Evolutionary conservation across 352 stramenopile genomes (phyloP), one percentile per base, ranked within the genome.

Genomic region (Phytophthora sp.): DNA sequence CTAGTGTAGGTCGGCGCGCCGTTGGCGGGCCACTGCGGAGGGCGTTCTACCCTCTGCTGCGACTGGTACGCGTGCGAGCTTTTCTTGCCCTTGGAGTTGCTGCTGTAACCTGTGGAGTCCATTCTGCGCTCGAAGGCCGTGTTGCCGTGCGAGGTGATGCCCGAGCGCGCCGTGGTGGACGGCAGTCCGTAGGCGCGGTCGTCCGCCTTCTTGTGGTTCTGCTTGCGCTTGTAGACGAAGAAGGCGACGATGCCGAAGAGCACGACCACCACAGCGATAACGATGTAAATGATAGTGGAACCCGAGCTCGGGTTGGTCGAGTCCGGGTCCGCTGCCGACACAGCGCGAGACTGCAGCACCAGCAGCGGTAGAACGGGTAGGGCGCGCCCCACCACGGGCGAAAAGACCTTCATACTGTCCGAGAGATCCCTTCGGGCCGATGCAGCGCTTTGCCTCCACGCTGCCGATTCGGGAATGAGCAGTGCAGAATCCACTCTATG

Each of bases 211-310:
- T 72, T 68, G 54, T 49, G 67, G 51, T 72, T 70, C 51, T 76
- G 74, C 9, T 71, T 71, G 31, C 80, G 72, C 44, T 72, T 77
- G 66, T 74, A 89, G 26, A 85, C 69, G 58, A 88, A 88, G 24
- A 74, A 70, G 17, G 67, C 76, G 12, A 71, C 69, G 21, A 79
- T 65, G 18, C 84, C 46, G 39, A 87, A 76, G 18, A 91, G 76
- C 37, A 80, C 38, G 18, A 79, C 65, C 28, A 87, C 66, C 8
- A 88, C 67, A 21, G 71, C 76, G 20, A 88, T 66, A 34, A 85
- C 77, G 45, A 88, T 76, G 64, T 82, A 87, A 50, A 89, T 71
- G 63, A 88, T 67, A 28, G 63, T 79, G 5, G 75, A 79, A 18
- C 54, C 50, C 17, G 69, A 74, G 30, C 63, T 62, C 35, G 59